phyloP scores from a whole-genome alignment of 306 rosid species.

The Abrus pulchellus region DNA sequence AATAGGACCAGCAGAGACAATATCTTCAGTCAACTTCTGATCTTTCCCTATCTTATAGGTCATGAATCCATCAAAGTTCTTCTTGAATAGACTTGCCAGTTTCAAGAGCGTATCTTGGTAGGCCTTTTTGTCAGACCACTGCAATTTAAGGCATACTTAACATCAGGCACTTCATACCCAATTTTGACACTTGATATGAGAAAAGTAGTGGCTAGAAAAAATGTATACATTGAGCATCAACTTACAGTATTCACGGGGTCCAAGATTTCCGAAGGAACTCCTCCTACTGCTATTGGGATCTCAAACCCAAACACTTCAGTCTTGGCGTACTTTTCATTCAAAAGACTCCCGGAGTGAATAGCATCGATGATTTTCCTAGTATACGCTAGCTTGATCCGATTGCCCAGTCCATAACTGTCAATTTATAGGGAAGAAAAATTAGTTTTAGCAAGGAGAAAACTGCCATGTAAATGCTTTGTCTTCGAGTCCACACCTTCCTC shows the following conservation, averaged over 20 bases:
- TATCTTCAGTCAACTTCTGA: constrained; percentile 68
- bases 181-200: background rate
- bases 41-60: constrained; percentile 73
- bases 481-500: constrained; percentile 66
- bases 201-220: background rate
- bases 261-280: constrained; percentile 80
- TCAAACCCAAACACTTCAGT: constrained; percentile 83
- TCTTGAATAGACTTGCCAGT: constrained; percentile 74
- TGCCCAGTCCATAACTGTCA: constrained; percentile 74
- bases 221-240: background rate
- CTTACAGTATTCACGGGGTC: constrained; percentile 78
- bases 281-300: constrained; percentile 72
- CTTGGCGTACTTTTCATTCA: constrained; percentile 58
- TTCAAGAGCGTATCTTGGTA: constrained; percentile 64
- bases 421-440: constrained; percentile 10
- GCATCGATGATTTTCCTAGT: constrained; percentile 85
- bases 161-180: background rate
- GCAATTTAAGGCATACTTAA: constrained; percentile 42
- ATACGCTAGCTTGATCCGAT: constrained; percentile 72
- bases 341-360: constrained; percentile 70
- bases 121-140: constrained; percentile 79
- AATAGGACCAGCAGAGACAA: constrained; percentile 75
- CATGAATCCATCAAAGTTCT: constrained; percentile 69
- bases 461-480: background rate
- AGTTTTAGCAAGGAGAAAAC: constrained; percentile 31